These are phyloP conservation scores for Trametes villosa DNA, from an alignment of 768 basidiomycete genomes.

Conservation along the genomic window DNA sequence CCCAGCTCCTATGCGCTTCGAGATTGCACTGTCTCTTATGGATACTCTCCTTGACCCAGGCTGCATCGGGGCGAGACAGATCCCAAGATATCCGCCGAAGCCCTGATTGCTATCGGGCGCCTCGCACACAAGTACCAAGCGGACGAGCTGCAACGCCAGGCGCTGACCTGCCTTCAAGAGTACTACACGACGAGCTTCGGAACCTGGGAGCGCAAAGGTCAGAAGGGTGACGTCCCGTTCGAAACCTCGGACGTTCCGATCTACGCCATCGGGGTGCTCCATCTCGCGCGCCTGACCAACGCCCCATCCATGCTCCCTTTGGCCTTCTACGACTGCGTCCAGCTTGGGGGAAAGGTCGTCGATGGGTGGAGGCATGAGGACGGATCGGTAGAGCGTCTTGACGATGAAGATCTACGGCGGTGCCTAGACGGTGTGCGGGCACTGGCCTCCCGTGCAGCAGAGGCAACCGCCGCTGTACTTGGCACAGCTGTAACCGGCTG, in stretches of 20 bases:
- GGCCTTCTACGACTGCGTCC: not conserved
- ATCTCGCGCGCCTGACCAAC: slow-evolving; percentile 8
- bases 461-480: not conserved
- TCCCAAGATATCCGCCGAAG: not conserved
- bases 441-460: not conserved
- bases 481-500: too few species aligned
- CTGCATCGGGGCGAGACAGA: not conserved
- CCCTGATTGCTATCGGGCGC: not conserved
- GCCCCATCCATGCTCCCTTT: not conserved
- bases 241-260: not conserved
- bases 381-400: not conserved
- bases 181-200: not conserved
- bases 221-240: not conserved
- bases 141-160: not conserved
- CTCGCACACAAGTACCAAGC: slow-evolving; percentile 4
- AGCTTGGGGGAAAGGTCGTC: not conserved
- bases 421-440: not conserved
- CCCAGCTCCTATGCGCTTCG: not conserved
- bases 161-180: not conserved
- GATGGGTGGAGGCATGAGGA: not conserved
- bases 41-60: too few species aligned
- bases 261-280: not conserved
- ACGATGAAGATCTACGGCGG: not conserved
- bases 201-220: not conserved
- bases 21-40: too few species aligned